Evolutionary conservation across 441 rosid species (phyloP).

Genomic region (Omphalea diandra): DNA sequence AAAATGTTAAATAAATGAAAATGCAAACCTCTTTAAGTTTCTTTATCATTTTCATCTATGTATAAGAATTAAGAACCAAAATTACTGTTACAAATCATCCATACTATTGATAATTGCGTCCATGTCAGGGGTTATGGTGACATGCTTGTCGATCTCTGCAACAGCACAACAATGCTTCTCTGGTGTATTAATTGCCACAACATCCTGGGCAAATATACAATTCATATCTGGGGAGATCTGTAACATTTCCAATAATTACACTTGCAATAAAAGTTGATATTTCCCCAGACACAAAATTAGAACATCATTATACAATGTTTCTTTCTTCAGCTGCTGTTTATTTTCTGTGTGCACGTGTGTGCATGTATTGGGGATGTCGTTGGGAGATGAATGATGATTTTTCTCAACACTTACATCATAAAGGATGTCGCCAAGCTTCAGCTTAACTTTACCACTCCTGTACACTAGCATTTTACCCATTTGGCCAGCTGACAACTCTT

Average conservation of each 20-base stretch:
- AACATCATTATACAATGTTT: not conserved
- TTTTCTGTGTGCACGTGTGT: too few relatives aligned
- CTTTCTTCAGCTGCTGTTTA: too few relatives aligned
- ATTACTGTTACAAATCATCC: conserved; percentile 30
- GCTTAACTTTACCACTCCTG: conserved; percentile 72
- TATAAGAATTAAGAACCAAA: conserved; percentile 1
- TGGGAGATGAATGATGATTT: too few relatives aligned
- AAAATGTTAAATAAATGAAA: conserved; percentile 1
- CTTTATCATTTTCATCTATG: conserved; percentile 7
- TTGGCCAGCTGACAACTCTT: conserved; percentile 59
- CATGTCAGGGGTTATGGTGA: conserved; percentile 60
- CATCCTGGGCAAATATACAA: conserved; percentile 69
- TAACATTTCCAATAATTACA: conserved; percentile 17
- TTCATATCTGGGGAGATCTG: conserved; percentile 70
- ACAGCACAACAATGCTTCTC: conserved; percentile 55
- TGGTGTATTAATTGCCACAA: conserved; percentile 45
- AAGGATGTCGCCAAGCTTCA: conserved; percentile 73
- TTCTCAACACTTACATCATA: conserved; percentile 57
- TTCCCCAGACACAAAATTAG: too few relatives aligned
- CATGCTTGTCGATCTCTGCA: conserved; percentile 72
- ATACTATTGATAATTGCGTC: conserved; percentile 48
- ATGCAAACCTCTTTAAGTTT: not conserved
- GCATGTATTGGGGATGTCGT: too few relatives aligned
- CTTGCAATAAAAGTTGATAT: too few relatives aligned
- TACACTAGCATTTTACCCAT: conserved; percentile 84